Conservation (phyloP, 208 protist genomes). For the Acanthamoeba triangularis region DNA sequence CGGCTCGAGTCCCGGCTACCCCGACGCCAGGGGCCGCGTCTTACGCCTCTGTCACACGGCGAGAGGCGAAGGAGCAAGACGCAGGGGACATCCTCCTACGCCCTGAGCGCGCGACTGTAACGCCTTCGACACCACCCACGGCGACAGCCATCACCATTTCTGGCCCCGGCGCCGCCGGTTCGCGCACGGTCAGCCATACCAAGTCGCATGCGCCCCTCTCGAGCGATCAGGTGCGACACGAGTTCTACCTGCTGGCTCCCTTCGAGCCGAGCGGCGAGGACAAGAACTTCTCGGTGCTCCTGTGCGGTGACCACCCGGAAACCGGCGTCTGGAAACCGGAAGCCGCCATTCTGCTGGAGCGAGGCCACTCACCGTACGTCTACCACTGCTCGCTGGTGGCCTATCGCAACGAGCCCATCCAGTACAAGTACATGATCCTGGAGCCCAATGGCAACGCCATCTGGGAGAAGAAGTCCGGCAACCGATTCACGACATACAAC, state of each 20-base stretch:
- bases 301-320: not conserved
- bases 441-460: not conserved
- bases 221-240: not conserved
- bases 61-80: not conserved
- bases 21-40: too few relatives aligned
- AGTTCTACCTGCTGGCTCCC: constrained; percentile 32
- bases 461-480: constrained; percentile 7
- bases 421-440: constrained; percentile 43
- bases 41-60: not conserved
- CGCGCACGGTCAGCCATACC: not conserved
- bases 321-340: not conserved
- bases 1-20: too few relatives aligned
- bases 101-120: not conserved
- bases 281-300: not conserved
- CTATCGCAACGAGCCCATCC: not conserved
- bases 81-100: not conserved
- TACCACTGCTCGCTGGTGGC: constrained; percentile 17
- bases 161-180: not conserved
- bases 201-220: not conserved
- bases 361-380: not conserved
- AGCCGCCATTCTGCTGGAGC: not conserved
- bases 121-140: too few relatives aligned
- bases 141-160: not conserved
- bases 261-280: not conserved
- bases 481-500: not conserved